Evolutionary conservation across 805 yeast genomes (phyloP), one percentile per base, ranked within the genome.

Genomic region (Candida sakaeoensis): DNA sequence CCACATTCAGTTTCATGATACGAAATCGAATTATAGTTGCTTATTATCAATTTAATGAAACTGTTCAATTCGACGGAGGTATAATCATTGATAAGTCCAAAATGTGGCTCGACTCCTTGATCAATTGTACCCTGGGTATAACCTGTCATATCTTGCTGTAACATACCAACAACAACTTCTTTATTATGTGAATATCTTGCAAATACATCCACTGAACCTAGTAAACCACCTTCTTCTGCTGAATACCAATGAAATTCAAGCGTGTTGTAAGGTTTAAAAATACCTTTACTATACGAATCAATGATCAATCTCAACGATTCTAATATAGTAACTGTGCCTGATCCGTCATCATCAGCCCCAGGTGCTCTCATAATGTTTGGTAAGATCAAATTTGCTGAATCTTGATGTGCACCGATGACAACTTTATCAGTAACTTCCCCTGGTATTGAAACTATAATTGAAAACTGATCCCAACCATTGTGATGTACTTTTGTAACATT

Each of bases 111-210:
- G 50, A 57, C 65, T 42, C 73, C 82, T 21, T 47, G 62, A 46
- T 71, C 77, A 28, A 62, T 54, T 29, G 80, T 65, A 30, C 71
- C 74, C 24, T 70, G 67, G 2, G 82, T 75, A 54, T 70, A 87
- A 0, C 96, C 96, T 2, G 95, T 85, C 95, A 90, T 90, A 58
- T 91, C 99, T 58, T 88, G 95, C 61, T 91, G 96, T 28, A 91
- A 67, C 93, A 89, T 83, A 4, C 90, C 89, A 22, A 80, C 74
- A 16, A 91, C 88, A 6, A 72, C 65, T 22, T 67, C 64, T n/a
- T 66, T 52, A 13, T 56, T 50, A 8, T 63, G 55, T n/a, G 51
- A 46, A 54, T 85, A 85, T 18, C 63, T 58, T 8, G 75, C 60
- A 58, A 85, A 86, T 8, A 91, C 76, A 45, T 85, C 95, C 47